A percentile compares a stretch with the other conserved stretches of the same genome.
These are phyloP conservation scores for Pseudogymnoascus sp. DNA, from an alignment of 2,329 filamentous ascomycete species.

Conservation along the genomic window DNA sequence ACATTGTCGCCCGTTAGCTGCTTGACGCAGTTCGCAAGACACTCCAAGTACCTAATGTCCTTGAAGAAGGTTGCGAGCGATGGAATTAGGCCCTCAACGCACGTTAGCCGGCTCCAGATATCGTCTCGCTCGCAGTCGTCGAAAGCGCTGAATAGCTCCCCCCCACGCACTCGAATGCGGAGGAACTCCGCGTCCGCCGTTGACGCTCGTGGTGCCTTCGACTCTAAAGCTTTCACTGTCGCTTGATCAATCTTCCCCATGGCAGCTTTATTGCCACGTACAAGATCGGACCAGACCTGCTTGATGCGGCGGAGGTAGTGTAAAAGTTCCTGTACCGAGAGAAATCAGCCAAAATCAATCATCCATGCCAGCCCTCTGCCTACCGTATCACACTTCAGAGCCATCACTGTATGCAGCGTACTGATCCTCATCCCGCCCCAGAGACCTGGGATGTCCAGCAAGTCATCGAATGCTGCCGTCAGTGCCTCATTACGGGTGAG, in stretches of 20 bases:
- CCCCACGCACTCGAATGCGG: neutral
- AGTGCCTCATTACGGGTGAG: constrained; percentile 6
- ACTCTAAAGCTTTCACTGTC: neutral
- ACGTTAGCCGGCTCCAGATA: neutral
- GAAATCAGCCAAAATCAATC: neutral
- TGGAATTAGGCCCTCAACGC: neutral
- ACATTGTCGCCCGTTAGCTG: constrained; percentile 7
- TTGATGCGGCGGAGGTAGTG: constrained; percentile 3
- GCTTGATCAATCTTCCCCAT: neutral
- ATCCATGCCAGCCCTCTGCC: neutral
- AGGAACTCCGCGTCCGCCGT: neutral
- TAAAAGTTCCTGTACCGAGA: neutral
- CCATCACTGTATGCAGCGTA: constrained; percentile 12
- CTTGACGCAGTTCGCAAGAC: constrained; percentile 12
- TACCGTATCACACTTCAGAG: constrained; percentile 13
- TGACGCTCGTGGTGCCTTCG: neutral
- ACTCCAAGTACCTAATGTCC: constrained; percentile 14
- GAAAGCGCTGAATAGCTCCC: neutral
- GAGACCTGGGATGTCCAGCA: constrained; percentile 14
- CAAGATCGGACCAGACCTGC: neutral
- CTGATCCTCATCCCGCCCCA: constrained; percentile 14
- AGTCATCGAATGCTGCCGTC: constrained; percentile 11
- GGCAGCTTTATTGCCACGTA: neutral
- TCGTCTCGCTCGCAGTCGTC: neutral
- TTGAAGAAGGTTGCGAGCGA: constrained; percentile 14